These are phyloP conservation scores for Auricularia auricula-judae DNA, from an alignment of 768 basidiomycete genomes.

Conservation along the genomic window DNA sequence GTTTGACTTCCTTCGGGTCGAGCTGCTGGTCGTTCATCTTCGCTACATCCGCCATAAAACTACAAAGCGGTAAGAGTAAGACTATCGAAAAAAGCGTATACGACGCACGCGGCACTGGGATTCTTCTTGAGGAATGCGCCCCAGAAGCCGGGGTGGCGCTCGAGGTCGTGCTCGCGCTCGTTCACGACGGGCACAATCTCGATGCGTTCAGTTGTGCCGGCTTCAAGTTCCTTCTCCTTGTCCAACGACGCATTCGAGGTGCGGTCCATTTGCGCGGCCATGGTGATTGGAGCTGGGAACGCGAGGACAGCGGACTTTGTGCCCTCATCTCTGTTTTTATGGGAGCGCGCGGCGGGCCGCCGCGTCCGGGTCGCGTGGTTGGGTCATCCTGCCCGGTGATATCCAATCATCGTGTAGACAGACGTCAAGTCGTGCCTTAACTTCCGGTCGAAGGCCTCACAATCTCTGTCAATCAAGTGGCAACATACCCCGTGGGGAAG, in stretches of 20 bases:
- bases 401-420: not conserved
- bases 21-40: not conserved
- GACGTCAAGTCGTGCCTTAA: not conserved
- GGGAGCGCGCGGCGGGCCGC: not conserved
- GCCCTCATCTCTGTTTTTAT: not conserved
- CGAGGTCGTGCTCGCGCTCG: not conserved
- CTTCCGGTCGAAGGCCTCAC: too few species aligned
- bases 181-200: not conserved
- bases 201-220: not conserved
- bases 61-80: not conserved
- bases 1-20: not conserved
- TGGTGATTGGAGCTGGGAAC: not conserved
- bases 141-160: not conserved
- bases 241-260: not conserved
- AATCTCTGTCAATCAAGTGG: too few species aligned
- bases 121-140: not conserved
- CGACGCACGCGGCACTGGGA: not conserved
- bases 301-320: not conserved
- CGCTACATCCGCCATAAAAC: not conserved
- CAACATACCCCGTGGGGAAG: too few species aligned
- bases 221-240: not conserved
- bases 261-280: not conserved
- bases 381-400: not conserved
- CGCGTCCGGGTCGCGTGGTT: not conserved
- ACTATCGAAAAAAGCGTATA: not conserved